Base-by-base conservation (phyloP, 2,329 filamentous ascomycete genomes). In the Teratosphaeria gauchensis region DNA sequence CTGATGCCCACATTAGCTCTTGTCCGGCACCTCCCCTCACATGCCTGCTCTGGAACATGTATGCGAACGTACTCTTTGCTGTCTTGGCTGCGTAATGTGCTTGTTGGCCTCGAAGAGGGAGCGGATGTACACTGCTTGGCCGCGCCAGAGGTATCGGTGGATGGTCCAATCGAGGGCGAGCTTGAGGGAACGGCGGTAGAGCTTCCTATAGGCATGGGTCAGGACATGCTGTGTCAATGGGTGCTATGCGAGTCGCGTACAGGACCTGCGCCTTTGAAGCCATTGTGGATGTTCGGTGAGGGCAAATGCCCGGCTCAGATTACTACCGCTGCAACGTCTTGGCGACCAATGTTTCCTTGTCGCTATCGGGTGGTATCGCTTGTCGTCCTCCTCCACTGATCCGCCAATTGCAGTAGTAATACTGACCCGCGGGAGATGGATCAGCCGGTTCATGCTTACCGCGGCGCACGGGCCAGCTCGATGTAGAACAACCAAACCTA, bases 111-210 rank as follows among this genome's bases (percentile, higher is more conserved):
- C 94, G 72, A 97, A 99, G 14, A 97, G 82, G 42, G 88, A 91
- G 68, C 94, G 87, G 69, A 99, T 95, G 75, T 99, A 97, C 63
- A 97, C 79, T 33, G 94, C 94, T 76, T 97, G 94, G 62, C 92
- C 92, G 68, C 94, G 88, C 92, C 94, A 99, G 62, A 96, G 78
- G 69, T 92, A 85, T 66, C 94, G 84, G 73, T 96, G 89, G 63
- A 97, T 91, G 59, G 90, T 85, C 94, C 94, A 99, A 79, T 96
- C 91, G 65, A 97, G 85, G 51, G 94, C 83, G 64, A 96, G 85
- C 82, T 96, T 96, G 72, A 99, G 77, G 30, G 91, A 91, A 67
- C 91, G 90, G 72, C 92, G 87, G 77, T 99, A 99, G 61, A 99
- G 87, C 62, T 80, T 80, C 66, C 84, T 86, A 71, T 55, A 64